Percentiles rank a stretch among this genome's conserved stretches.
These are phyloP conservation scores for Lipomyces japonicus DNA, from an alignment of 805 yeast species.

Conservation along the genomic window DNA sequence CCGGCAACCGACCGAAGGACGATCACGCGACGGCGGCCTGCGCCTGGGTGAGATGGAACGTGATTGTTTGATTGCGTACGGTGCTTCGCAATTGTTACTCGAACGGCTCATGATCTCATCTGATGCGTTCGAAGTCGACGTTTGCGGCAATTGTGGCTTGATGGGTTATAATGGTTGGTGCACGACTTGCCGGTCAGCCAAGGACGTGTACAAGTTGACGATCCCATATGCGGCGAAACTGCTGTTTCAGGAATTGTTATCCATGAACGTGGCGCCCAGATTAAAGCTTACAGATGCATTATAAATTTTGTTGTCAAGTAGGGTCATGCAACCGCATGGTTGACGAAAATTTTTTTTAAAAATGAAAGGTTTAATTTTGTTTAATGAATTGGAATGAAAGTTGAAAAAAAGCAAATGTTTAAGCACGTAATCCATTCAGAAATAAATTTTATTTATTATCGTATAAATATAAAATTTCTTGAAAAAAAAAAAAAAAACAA, in stretches of 20 bases:
- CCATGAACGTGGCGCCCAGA: constrained; percentile 99
- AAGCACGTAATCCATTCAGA: constrained; percentile 2
- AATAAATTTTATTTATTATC: too few species aligned
- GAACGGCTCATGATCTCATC: constrained; percentile 96
- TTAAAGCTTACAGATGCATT: constrained; percentile 69
- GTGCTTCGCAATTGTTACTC: constrained; percentile 89
- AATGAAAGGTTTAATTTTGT: background rate
- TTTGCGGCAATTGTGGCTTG: constrained; percentile 89
- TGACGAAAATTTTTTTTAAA: background rate
- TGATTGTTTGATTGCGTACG: constrained; percentile 98
- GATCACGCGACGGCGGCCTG: constrained; percentile 98
- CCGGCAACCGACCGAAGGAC: constrained; percentile 98
- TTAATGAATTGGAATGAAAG: background rate
- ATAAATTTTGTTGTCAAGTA: background rate
- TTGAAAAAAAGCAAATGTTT: background rate
- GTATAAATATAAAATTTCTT: background rate
- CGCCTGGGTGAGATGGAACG: constrained; percentile 99
- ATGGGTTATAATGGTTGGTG: constrained; percentile 99
- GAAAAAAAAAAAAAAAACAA: background rate
- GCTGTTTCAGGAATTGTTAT: constrained; percentile 90
- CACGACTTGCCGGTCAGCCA: constrained; percentile 88
- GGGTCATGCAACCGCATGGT: background rate
- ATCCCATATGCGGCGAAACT: constrained; percentile 99
- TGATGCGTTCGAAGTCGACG: constrained; percentile 96
- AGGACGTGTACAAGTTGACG: constrained; percentile 83